Evolutionary conservation across 2,329 filamentous ascomycete genomes (phyloP).

Genomic region (Byssochlamys sp.): DNA sequence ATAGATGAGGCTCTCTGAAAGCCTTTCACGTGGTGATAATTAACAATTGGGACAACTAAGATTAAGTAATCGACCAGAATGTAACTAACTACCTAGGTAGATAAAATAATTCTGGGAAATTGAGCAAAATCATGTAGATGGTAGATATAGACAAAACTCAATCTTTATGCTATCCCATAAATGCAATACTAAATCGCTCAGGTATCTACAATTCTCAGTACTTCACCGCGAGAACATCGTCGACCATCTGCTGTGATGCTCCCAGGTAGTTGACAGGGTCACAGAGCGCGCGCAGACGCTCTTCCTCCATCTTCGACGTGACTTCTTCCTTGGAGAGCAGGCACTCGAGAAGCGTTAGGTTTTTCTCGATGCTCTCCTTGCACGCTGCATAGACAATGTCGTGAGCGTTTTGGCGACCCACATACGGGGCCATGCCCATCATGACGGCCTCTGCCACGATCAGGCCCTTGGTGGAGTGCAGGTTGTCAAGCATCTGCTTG

Average conservation of each 20-base stretch:
- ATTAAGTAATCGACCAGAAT: background rate
- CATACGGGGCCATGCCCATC: conserved; percentile 48
- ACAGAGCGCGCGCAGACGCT: conserved; percentile 44
- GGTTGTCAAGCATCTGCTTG: conserved; percentile 42
- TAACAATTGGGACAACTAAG: background rate
- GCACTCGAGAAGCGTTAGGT: conserved; percentile 35
- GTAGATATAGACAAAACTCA: background rate
- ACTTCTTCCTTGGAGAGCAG: conserved; percentile 33
- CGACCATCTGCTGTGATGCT: conserved; percentile 23
- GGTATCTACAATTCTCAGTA: background rate
- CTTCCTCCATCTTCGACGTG: conserved; percentile 33
- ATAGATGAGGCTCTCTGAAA: background rate
- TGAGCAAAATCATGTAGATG: too few species aligned
- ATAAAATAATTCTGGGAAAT: too few species aligned
- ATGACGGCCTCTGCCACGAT: conserved; percentile 53
- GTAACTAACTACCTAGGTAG: too few species aligned
- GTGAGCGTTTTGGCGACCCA: conserved; percentile 46
- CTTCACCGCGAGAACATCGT: conserved; percentile 18
- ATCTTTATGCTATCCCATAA: background rate
- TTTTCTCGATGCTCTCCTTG: conserved; percentile 39
- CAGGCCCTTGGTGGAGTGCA: conserved; percentile 43
- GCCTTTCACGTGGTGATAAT: too few species aligned
- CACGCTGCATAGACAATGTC: conserved; percentile 50
- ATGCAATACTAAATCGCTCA: background rate
- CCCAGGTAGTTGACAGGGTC: conserved; percentile 44